phyloP scores from a whole-genome alignment of 1,284 basidiomycete species.

The Rhizoctonia solani region DNA sequence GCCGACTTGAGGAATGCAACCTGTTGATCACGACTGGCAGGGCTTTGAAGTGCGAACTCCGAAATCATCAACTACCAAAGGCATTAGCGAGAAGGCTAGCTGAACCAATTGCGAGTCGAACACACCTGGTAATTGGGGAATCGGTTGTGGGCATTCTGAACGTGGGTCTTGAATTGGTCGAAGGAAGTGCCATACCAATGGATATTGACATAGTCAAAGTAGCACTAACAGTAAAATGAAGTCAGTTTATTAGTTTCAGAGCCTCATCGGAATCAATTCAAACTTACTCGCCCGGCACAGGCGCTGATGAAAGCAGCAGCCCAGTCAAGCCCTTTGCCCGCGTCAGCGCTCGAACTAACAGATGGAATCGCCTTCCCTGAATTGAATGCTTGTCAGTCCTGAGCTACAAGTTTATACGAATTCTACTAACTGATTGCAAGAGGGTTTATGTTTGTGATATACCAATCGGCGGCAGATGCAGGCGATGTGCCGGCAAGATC shows the following conservation, averaged over 20 bases:
- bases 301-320: constrained; percentile 2
- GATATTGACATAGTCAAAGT: constrained; percentile 26
- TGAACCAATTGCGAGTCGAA: not conserved
- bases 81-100: not conserved
- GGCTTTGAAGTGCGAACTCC: not conserved
- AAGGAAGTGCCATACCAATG: constrained; percentile 16
- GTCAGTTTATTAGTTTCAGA: not conserved
- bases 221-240: constrained; percentile 1
- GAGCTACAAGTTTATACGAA: not conserved
- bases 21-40: constrained; percentile 5
- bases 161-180: constrained; percentile 1
- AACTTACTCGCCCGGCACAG: constrained; percentile 3
- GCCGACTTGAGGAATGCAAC: constrained; percentile 17
- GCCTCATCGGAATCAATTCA: no score
- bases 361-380: constrained; percentile 25
- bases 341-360: constrained; percentile 6
- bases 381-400: not conserved
- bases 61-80: not conserved
- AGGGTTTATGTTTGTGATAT: constrained; percentile 6
- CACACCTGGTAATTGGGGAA: constrained; percentile 20
- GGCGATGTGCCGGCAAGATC: constrained; percentile 18
- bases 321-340: constrained; percentile 14
- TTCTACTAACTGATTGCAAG: constrained; percentile 16
- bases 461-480: not conserved
- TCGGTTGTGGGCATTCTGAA: constrained; percentile 6